These are phyloP conservation scores for Trametes sp. DNA, from an alignment of 1,284 basidiomycete genomes.

Conservation along the genomic window DNA sequence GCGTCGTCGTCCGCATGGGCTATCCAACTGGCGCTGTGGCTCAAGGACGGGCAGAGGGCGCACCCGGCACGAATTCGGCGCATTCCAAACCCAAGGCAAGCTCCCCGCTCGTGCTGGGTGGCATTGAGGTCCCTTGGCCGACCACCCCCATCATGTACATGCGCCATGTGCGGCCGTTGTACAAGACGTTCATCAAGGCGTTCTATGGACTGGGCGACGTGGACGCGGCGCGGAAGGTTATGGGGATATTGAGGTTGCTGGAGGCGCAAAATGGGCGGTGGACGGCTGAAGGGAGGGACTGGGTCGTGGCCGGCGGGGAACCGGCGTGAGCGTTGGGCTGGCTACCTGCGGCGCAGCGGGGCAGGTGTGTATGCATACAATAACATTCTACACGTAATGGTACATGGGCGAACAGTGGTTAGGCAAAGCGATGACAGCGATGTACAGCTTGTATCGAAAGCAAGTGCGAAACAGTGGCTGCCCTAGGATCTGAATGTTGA, in stretches of 20 bases:
- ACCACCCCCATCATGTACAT: conserved; percentile 54
- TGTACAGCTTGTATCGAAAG: no score
- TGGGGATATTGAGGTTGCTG: conserved; percentile 62
- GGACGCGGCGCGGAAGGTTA: conserved; percentile 57
- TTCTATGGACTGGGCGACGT: conserved; percentile 62
- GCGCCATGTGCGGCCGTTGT: conserved; percentile 67
- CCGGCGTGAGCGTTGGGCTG: neutral
- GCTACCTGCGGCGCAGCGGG: no score
- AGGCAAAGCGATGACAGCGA: no score
- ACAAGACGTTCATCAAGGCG: conserved; percentile 74
- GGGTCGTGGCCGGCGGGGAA: conserved; percentile 16
- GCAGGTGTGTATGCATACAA: no score
- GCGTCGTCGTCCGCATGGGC: conserved; percentile 61
- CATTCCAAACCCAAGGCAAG: conserved; percentile 8
- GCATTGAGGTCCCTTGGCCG: conserved; percentile 45
- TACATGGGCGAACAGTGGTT: no score
- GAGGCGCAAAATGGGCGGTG: conserved; percentile 27
- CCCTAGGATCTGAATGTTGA: no score
- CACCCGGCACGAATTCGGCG: neutral
- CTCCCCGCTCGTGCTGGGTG: conserved; percentile 4
- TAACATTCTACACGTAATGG: no score
- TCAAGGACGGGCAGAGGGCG: conserved; percentile 23
- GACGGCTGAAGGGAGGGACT: conserved; percentile 26
- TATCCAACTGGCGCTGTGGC: conserved; percentile 52
- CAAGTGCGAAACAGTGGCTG: no score